Base-by-base conservation (phyloP, 768 basidiomycete species). In the Serendipita vermifera region DNA sequence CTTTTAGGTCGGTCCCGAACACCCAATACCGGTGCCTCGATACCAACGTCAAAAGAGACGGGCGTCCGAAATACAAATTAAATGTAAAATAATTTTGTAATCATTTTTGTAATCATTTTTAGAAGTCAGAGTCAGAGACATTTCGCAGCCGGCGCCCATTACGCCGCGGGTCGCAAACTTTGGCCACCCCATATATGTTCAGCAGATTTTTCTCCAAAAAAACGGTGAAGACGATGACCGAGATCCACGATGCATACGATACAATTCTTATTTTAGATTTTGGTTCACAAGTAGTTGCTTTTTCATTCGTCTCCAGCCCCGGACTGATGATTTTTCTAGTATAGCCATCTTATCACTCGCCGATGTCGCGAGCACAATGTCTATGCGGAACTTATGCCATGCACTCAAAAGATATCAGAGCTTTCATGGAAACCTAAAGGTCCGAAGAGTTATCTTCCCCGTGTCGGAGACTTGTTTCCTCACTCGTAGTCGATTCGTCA, bases 351-450 rank as follows among this genome's bases (percentile, higher is more conserved):
- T 60, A 98, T 98, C 69, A 96, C 93, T 5, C 75, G 96, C 66
- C 78, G 96, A 81, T 97, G 94, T 77, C 84, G 96, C 66, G 96
- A 99, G 70, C 78, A 92, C 65, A 89, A 90, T 56, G 90, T 99
- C 55, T 98, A 98, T 66, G 94, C 94, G 54, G 96, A 99, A 73
- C 76, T 99, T 65, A 80, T 96, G 79, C 91, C 96, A 24, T 99
- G 96, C 68, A 99, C 96, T 1, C 83, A 85, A 27, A 87, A 85
- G 70, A 76, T 98, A 59, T 76, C 78, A 59, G 90, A 98, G 56
- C 70, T 99, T 33, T 77, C 77, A 27, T 98, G 96, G 78, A 90
- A 86, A 67, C 96, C 96, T 0, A 94, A 92, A 75, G 96, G 94
- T 90, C 29, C 33, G 62, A 40, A 40, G 6, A 7, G 46, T 15